Percentiles rank a stretch among this genome's conserved stretches.
Conservation (phyloP, 2,329 filamentous ascomycete genomes). For the Sporothrix humicola region DNA sequence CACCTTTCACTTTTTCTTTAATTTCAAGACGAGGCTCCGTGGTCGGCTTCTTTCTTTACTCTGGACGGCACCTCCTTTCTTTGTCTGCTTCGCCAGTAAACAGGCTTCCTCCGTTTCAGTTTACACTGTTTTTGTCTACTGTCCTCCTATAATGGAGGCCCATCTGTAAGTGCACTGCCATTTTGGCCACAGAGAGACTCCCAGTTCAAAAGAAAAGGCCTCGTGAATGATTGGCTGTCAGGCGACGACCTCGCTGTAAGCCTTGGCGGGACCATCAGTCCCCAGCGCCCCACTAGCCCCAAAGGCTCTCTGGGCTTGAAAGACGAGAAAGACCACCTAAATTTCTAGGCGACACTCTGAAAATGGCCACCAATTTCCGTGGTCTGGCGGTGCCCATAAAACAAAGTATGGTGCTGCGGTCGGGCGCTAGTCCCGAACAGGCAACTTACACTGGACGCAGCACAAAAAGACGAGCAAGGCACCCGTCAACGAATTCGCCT, state of each 20-base stretch:
- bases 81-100: too few species aligned
- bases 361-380: background rate
- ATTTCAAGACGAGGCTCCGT: conserved; percentile 13
- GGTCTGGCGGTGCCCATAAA: background rate
- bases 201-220: background rate
- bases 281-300: too few species aligned
- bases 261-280: background rate
- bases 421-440: conserved; percentile 12
- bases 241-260: background rate
- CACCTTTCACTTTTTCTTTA: background rate
- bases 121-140: too few species aligned
- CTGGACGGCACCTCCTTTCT: too few species aligned
- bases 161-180: background rate
- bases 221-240: background rate
- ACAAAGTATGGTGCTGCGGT: background rate
- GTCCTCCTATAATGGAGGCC: too few species aligned
- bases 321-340: background rate
- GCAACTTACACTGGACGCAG: conserved; percentile 6
- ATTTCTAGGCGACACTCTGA: background rate
- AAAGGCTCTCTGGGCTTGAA: too few species aligned
- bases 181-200: background rate
- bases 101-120: background rate
- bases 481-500: background rate
- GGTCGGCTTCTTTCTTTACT: background rate
- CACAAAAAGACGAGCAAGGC: background rate